These are phyloP conservation scores for Tieghemiomyces parasiticus DNA, from an alignment of 192 early-diverging fungal species.

Conservation along the genomic window DNA sequence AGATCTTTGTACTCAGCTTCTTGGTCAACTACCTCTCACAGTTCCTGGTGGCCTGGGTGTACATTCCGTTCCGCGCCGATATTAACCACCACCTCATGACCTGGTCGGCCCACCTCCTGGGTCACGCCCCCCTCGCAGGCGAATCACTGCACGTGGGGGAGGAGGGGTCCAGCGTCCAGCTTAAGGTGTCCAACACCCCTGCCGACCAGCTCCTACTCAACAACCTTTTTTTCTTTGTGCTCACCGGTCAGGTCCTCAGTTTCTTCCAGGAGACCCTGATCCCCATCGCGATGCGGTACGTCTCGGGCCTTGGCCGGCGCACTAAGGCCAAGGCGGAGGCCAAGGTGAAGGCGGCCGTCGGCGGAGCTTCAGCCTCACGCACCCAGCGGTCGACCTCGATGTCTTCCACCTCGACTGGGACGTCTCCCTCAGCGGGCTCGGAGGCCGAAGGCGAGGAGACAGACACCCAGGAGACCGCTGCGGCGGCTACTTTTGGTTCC, in stretches of 20 bases:
- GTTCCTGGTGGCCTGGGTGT: slow-evolving; percentile 73
- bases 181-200: slow-evolving; percentile 4
- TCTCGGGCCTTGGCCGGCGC: slow-evolving; percentile 11
- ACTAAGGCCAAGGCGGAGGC: not conserved
- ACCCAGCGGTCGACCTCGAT: not conserved
- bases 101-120: not conserved
- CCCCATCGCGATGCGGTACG: slow-evolving; percentile 43
- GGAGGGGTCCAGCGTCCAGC: not conserved
- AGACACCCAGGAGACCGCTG: not conserved
- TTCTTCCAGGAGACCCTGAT: slow-evolving; percentile 57
- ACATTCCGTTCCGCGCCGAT: slow-evolving; percentile 63
- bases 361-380: not conserved
- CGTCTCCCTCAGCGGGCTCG: not conserved
- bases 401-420: not conserved
- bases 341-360: not conserved
- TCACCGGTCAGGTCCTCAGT: slow-evolving; percentile 70
- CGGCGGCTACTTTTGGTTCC: not conserved
- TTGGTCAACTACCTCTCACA: slow-evolving; percentile 70
- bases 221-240: slow-evolving; percentile 52
- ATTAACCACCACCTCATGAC: not conserved
- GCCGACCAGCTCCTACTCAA: slow-evolving; percentile 1
- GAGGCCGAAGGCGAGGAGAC: not conserved
- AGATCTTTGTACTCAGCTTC: slow-evolving; percentile 78
- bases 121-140: not conserved
- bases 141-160: too few relatives aligned